Evolutionary conservation across 148 eudicot genomes (phyloP).

Genomic region (Diospyros lotus): DNA sequence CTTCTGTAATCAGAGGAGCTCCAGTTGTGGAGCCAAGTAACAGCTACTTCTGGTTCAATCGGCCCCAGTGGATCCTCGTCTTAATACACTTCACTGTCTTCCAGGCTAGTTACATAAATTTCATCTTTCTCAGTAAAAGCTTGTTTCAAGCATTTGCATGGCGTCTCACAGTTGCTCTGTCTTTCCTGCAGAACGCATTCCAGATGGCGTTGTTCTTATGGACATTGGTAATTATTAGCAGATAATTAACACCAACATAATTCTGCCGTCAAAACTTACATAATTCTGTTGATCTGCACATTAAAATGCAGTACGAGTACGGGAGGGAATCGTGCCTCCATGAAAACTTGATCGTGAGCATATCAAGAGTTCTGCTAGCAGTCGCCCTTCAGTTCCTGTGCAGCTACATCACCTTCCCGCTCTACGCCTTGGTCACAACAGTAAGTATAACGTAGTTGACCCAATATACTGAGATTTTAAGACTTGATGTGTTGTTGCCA

Average conservation of each 20-base stretch:
- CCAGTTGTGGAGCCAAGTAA: slow-evolving; percentile 39
- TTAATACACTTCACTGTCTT: slow-evolving; percentile 45
- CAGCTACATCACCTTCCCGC: slow-evolving; percentile 43
- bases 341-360: slow-evolving; percentile 20
- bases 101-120: slow-evolving; percentile 16
- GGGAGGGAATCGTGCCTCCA: slow-evolving; percentile 33
- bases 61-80: slow-evolving; percentile 36
- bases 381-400: slow-evolving; percentile 27
- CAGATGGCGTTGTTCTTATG: slow-evolving; percentile 49
- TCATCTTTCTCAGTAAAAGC: too few species aligned
- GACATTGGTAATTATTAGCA: slow-evolving; percentile 30
- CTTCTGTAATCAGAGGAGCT: slow-evolving; percentile 38
- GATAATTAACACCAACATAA: not conserved
- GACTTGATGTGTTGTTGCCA: not conserved
- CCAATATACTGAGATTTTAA: not conserved
- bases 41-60: slow-evolving; percentile 39
- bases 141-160: not conserved
- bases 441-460: slow-evolving; percentile 12
- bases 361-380: slow-evolving; percentile 25
- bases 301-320: slow-evolving; percentile 32
- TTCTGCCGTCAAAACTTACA: not conserved
- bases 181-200: slow-evolving; percentile 41
- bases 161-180: not conserved
- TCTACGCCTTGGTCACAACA: slow-evolving; percentile 38
- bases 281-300: not conserved